These are phyloP conservation scores for Phoma sp. DNA, from an alignment of 2,329 filamentous ascomycete genomes.

Conservation along the genomic window DNA sequence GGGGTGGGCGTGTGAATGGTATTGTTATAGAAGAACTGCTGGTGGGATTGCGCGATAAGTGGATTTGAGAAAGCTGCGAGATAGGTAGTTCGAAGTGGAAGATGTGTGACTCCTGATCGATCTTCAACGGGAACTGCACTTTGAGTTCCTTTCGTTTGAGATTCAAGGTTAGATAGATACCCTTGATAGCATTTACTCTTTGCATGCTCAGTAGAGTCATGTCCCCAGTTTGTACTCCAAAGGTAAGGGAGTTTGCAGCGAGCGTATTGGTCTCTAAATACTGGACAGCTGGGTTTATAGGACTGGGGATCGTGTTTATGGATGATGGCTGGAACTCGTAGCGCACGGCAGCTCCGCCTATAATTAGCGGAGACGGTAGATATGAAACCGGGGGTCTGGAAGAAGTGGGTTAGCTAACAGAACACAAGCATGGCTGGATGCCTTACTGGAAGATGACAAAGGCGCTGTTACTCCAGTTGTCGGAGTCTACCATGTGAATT, in stretches of 20 bases:
- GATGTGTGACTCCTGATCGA: slow-evolving; percentile 21
- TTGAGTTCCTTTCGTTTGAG: slow-evolving; percentile 52
- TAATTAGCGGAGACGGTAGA: slow-evolving; percentile 15
- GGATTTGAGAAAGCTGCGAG: slow-evolving; percentile 51
- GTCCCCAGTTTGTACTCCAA: slow-evolving; percentile 65
- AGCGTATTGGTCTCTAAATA: slow-evolving; percentile 38
- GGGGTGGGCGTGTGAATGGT: slow-evolving; percentile 48
- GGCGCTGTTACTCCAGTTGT: slow-evolving; percentile 18
- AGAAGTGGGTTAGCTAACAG: neutral
- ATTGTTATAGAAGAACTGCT: slow-evolving; percentile 34
- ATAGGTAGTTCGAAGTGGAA: slow-evolving; percentile 56
- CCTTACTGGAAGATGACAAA: slow-evolving; percentile 36
- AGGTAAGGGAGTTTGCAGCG: slow-evolving; percentile 58
- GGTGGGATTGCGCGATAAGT: slow-evolving; percentile 28
- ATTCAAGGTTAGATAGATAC: slow-evolving; percentile 50
- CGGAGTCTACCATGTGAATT: slow-evolving; percentile 33
- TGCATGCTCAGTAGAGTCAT: slow-evolving; percentile 66
- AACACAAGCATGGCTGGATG: neutral
- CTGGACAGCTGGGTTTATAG: slow-evolving; percentile 24
- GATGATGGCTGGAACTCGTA: slow-evolving; percentile 10
- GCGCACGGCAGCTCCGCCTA: slow-evolving; percentile 12
- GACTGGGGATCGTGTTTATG: slow-evolving; percentile 25
- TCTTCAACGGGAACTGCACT: slow-evolving; percentile 51
- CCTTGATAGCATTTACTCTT: slow-evolving; percentile 41
- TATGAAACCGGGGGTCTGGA: slow-evolving; percentile 22